These are phyloP conservation scores for Podila epigama DNA, from an alignment of 192 early-diverging fungal species.

Conservation along the genomic window DNA sequence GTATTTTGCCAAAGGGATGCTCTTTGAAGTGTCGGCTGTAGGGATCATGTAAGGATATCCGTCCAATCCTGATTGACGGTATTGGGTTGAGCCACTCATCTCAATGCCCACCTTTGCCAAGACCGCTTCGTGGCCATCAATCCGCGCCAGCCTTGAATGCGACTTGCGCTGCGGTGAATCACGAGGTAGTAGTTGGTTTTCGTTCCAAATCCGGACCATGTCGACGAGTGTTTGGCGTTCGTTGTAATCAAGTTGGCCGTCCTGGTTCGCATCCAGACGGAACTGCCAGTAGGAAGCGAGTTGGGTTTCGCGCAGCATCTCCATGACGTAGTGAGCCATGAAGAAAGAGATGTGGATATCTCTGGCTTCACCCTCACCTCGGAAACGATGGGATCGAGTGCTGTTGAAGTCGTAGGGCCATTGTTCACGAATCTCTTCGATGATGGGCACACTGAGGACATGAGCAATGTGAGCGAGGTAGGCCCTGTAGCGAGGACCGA, in stretches of 20 bases:
- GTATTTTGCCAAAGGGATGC: not conserved
- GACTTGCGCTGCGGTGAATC: not conserved
- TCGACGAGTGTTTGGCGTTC: conserved; percentile 36
- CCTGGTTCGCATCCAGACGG: conserved; percentile 43
- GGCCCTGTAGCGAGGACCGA: conserved; percentile 45
- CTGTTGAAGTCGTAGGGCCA: conserved; percentile 39
- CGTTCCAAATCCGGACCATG: conserved; percentile 12
- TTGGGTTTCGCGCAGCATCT: conserved; percentile 49
- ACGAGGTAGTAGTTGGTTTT: not conserved
- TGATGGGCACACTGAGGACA: conserved; percentile 45
- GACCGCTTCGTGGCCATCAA: conserved; percentile 8
- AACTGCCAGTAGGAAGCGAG: conserved; percentile 43
- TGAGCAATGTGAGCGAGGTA: conserved; percentile 50
- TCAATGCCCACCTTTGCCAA: conserved; percentile 8
- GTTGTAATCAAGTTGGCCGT: conserved; percentile 25
- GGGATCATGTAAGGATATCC: conserved; percentile 35
- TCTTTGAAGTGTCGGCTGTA: conserved; percentile 16
- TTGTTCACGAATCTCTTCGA: conserved; percentile 32
- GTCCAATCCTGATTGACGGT: conserved; percentile 36
- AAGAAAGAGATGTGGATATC: conserved; percentile 50
- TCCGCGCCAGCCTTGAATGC: conserved; percentile 12
- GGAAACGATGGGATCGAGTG: conserved; percentile 47
- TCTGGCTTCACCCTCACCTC: conserved; percentile 33
- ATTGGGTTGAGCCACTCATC: conserved; percentile 20
- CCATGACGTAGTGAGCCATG: conserved; percentile 51